Evolutionary conservation across 768 basidiomycete species (phyloP), one percentile per base, ranked within the genome.

Genomic region (Trametes maxima): DNA sequence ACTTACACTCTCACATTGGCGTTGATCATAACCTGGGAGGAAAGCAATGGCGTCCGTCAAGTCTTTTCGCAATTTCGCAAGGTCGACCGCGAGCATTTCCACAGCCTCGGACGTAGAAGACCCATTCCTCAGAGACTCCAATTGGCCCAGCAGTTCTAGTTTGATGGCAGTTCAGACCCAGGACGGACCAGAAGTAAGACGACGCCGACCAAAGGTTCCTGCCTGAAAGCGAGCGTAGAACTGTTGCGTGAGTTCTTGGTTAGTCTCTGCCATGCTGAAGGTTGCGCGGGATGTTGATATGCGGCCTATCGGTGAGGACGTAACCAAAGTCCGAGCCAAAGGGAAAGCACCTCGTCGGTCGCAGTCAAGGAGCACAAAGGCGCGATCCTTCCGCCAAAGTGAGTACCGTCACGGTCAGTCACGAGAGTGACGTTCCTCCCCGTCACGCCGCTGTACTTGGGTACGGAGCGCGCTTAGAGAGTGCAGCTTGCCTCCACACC

Each of bases 1-100:
- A 77, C 85, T 55, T 65, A 91, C 90, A 67, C 77, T 74, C 70
- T 89, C 88, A 68, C 81, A 88, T 68, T 86, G 86, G 55, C 86
- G 80, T 68, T 89, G 90, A 72, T 92, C 89, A 68, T 90, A 91
- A 40, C 80, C 77, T 4, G 90, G 87, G 46, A 94, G 74, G 59
- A 80, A 84, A 7, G 81, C 80, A 10, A 82, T 84, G 5, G 87
- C 89, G 69, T 86, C 88, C 6, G 79, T 76, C 17, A 93, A 78
- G 22, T 77, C 77, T 67, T 87, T 92, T 45, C 83, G 78, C 45
- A 91, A 72, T 60, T 81, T 83, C 3, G 85, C 81, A 19, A 88
- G 71, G 43, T 83, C 82, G 10, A 76, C 62, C 3, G 84, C 75
- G 8, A 89, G 64, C 17, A 71, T 74, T 57, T 82, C 78, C 3